Conservation (phyloP, 164 flowering plant genomes). For the Litsea cubeba region DNA sequence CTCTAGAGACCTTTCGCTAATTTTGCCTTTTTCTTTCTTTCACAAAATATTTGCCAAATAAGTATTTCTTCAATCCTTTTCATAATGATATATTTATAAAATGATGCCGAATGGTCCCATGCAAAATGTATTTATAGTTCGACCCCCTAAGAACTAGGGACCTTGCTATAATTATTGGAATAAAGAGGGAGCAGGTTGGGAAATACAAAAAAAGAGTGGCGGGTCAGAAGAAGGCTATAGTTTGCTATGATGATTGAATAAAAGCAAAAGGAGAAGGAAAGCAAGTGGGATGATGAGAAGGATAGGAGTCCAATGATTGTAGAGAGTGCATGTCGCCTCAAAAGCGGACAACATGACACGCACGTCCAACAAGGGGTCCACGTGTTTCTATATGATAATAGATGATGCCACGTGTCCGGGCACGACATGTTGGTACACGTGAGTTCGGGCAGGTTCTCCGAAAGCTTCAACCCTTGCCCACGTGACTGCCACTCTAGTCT, state of each 20-base stretch:
- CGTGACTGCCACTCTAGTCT: constrained; percentile 12
- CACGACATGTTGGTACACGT: constrained; percentile 63
- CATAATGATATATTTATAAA: too few species aligned
- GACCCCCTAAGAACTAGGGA: too few species aligned
- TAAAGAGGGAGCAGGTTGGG: too few species aligned
- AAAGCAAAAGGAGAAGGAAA: neutral
- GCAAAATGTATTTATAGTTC: too few species aligned
- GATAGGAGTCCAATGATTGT: constrained; percentile 50
- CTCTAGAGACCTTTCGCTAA: too few species aligned
- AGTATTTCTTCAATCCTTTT: too few species aligned
- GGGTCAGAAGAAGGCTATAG: too few species aligned
- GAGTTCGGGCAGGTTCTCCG: constrained; percentile 27
- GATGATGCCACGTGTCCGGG: constrained; percentile 34
- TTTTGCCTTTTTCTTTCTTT: too few species aligned
- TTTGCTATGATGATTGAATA: neutral
- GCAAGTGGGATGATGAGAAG: neutral
- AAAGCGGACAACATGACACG: constrained; percentile 56
- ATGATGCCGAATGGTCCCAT: too few species aligned
- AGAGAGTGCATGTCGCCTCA: constrained; percentile 44
- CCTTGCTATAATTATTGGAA: too few species aligned
- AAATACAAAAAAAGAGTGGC: too few species aligned
- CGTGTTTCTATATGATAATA: constrained; percentile 8
- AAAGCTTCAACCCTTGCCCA: neutral
- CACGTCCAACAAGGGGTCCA: constrained; percentile 29
- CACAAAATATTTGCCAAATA: too few species aligned